Evolutionary conservation across 2,329 filamentous ascomycete species (phyloP), one percentile per base, ranked within the genome.

Genomic region (Sphaerostilbella broomeana): DNA sequence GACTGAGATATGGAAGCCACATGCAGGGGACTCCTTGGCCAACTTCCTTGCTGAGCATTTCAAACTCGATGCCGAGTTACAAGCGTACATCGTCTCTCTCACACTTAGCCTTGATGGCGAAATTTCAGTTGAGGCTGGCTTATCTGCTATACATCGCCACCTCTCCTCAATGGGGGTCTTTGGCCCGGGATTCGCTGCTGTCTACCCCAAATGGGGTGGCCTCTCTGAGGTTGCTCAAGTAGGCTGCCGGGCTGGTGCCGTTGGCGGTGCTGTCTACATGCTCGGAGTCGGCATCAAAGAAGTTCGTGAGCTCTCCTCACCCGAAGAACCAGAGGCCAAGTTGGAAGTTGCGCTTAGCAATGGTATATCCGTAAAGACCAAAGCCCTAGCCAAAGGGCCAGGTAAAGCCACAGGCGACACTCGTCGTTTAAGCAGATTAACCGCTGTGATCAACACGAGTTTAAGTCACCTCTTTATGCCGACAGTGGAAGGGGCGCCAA

Each of bases 151-250:
- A 41, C 74, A 83, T 49, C 78, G 81, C 30, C 89, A 98, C 61
- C 67, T 97, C 35, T 75, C 77, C 11, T 95, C 90, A 0, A 89
- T 94, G 62, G 89, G 90, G 6, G 67, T 86, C 4, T 90, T 95
- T 51, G 90, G 90, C 0, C 76, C 84, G 33, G 88, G 90, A 8
- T 97, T 97, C 57, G 86, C 86, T 36, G 86, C 87, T 32, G 79
- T 98, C 10, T 77, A 94, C 49, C 83, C 89, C 16, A 95, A 95
- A 69, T 98, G 88, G 82, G 90, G 90, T 32, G 88, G 90, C 19
- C 71, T 84, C 32, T 84, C 87, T 21, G 90, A 98, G 62, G 79
- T 97, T 44, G 79, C 85, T 20, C 90, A 98, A 67, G 88, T 95
- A 17, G 86, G 81, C 4, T 97, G 92, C 58, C 84, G 90, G 50